Conservation (phyloP, 1,139 yeast genomes). For the Sugiyamaella paludigena region DNA sequence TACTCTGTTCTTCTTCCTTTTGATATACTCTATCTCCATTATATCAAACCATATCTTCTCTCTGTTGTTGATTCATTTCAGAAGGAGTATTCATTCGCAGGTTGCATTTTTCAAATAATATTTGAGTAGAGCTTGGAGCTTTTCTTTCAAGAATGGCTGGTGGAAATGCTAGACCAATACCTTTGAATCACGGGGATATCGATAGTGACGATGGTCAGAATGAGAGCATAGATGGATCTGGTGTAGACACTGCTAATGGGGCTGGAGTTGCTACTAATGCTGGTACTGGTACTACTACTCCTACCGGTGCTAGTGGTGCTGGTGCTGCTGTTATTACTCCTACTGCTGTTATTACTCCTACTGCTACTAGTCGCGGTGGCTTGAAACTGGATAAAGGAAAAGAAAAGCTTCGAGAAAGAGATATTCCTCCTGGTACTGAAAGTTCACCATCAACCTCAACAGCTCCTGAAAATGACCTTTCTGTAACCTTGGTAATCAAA, state of each 20-base stretch:
- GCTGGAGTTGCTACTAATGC: not conserved
- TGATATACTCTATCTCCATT: no score
- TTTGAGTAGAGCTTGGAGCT: no score
- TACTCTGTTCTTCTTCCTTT: no score
- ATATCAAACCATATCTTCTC: no score
- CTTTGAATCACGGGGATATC: constrained; percentile 1
- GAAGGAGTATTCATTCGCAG: no score
- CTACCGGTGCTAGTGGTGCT: not conserved
- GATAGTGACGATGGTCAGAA: constrained; percentile 1
- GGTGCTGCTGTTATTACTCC: not conserved
- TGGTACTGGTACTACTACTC: not conserved
- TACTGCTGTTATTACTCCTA: not conserved
- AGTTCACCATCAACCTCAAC: not conserved
- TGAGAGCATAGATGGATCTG: not conserved
- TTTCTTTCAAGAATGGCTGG: constrained; percentile 8
- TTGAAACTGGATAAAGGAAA: constrained; percentile 11
- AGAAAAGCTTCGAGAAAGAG: constrained; percentile 5
- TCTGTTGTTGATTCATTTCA: no score
- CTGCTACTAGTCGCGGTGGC: constrained; percentile 1
- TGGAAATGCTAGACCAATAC: constrained; percentile 10
- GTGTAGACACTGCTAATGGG: not conserved
- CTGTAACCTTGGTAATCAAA: constrained; percentile 45
- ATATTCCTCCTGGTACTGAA: not conserved
- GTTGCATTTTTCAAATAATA: no score
- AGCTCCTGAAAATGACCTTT: not conserved